Conservation (phyloP, 208 protist species). For the Leptomonas seymouri region DNA sequence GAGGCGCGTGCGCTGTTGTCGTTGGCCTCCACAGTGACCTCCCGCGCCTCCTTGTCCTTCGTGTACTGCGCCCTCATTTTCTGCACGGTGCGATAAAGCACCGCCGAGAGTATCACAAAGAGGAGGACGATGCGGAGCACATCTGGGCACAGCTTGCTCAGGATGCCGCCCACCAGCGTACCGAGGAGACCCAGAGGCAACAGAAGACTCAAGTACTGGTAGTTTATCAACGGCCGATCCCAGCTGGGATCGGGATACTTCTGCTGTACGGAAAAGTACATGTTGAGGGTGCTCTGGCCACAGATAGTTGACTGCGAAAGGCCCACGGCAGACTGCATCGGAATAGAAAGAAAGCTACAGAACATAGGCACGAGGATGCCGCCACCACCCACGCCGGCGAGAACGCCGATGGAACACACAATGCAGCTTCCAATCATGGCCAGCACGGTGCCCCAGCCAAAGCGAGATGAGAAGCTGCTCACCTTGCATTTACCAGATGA, state of each 20-base stretch:
- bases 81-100: conserved; percentile 63
- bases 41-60: conserved; percentile 21
- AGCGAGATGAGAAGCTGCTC: conserved; percentile 32
- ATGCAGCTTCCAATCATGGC: conserved; percentile 58
- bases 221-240: conserved; percentile 85
- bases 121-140: conserved; percentile 77
- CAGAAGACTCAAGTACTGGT: conserved; percentile 80
- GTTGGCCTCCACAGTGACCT: conserved; percentile 29
- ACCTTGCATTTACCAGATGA: conserved; percentile 53
- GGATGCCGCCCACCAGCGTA: conserved; percentile 69
- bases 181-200: conserved; percentile 77
- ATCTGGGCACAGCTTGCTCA: conserved; percentile 82
- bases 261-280: conserved; percentile 59
- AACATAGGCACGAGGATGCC: conserved; percentile 89
- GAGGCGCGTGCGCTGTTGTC: conserved; percentile 5
- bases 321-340: conserved; percentile 67
- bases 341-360: conserved; percentile 47
- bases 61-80: conserved; percentile 70
- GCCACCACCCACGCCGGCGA: conserved; percentile 84
- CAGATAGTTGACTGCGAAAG: conserved; percentile 89
- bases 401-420: conserved; percentile 71
- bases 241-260: conserved; percentile 52
- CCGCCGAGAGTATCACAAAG: conserved; percentile 60
- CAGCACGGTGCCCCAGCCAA: conserved; percentile 34
- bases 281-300: conserved; percentile 82